Conservation (phyloP, 2,329 filamentous ascomycete species). For the Penicillium sp. region DNA sequence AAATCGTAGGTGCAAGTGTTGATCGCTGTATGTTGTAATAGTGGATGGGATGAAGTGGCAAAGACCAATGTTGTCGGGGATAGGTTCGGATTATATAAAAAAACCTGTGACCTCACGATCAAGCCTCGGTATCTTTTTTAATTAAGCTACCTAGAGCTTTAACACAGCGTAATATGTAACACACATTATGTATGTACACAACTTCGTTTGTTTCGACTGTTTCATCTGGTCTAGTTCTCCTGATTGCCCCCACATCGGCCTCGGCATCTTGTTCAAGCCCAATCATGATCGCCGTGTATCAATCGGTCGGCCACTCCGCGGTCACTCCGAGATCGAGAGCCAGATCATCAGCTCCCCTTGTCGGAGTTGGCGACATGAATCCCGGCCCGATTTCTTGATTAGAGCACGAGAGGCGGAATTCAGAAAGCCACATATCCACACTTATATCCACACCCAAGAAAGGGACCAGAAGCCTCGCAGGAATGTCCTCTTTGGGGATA, state of each 20-base stretch:
- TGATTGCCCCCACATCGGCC: not conserved
- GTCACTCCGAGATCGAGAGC: not conserved
- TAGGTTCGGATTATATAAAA: not conserved
- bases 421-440: not conserved
- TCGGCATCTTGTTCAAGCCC: not conserved
- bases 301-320: not conserved
- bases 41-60: not conserved
- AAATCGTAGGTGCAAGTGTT: not conserved
- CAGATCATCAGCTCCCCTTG: not conserved
- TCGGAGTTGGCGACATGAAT: not conserved
- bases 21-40: not conserved
- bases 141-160: not conserved
- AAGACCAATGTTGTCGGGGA: not conserved
- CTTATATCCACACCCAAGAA: not conserved
- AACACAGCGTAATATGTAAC: not conserved
- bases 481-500: not conserved
- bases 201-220: not conserved
- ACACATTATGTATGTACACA: not conserved
- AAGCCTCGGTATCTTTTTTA: not conserved
- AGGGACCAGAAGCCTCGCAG: not conserved
- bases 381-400: not conserved
- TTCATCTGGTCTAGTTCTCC: not conserved
- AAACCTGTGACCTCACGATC: not conserved
- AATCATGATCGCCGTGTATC: slow-evolving; percentile 1
- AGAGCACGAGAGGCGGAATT: not conserved